Evolutionary conservation across 345 rosid species (phyloP).

Genomic region (Gossypium mustelinum): DNA sequence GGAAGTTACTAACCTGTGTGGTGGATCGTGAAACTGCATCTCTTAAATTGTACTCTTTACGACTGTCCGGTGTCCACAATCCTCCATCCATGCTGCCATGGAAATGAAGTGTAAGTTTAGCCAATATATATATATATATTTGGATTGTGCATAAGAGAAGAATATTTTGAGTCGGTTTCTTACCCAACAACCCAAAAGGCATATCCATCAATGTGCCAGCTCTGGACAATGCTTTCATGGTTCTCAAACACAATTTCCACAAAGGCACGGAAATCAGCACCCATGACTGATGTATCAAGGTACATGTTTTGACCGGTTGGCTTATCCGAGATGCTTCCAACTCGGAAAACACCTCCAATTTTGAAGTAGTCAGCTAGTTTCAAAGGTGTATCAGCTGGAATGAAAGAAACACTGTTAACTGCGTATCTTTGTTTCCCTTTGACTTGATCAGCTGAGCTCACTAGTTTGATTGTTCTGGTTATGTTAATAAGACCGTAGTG

Average conservation of each 20-base stretch:
- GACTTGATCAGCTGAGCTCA: conserved; percentile 54
- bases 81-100: conserved; percentile 79
- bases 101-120: not conserved
- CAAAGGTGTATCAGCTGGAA: conserved; percentile 66
- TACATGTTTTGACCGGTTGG: conserved; percentile 37
- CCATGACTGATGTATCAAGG: conserved; percentile 78
- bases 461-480: conserved; percentile 54
- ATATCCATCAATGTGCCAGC: conserved; percentile 83
- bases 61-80: conserved; percentile 55
- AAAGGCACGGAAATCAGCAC: conserved; percentile 52
- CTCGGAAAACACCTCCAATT: conserved; percentile 55
- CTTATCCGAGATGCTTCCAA: conserved; percentile 55
- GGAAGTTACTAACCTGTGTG: conserved; percentile 37
- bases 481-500: conserved; percentile 71
- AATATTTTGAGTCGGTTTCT: conserved; percentile 12
- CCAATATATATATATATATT: no score
- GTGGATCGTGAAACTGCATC: conserved; percentile 80
- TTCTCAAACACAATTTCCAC: conserved; percentile 78
- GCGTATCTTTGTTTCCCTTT: conserved; percentile 75
- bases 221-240: conserved; percentile 65
- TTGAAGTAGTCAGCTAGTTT: conserved; percentile 85
- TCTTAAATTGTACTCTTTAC: conserved; percentile 63
- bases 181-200: conserved; percentile 91
- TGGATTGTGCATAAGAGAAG: not conserved
- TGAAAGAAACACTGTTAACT: conserved; percentile 68